Percentiles rank a stretch among this genome's conserved stretches.
These are phyloP conservation scores for Tuber aestivum DNA, from an alignment of 495 filamentous ascomycete species.

Conservation along the genomic window DNA sequence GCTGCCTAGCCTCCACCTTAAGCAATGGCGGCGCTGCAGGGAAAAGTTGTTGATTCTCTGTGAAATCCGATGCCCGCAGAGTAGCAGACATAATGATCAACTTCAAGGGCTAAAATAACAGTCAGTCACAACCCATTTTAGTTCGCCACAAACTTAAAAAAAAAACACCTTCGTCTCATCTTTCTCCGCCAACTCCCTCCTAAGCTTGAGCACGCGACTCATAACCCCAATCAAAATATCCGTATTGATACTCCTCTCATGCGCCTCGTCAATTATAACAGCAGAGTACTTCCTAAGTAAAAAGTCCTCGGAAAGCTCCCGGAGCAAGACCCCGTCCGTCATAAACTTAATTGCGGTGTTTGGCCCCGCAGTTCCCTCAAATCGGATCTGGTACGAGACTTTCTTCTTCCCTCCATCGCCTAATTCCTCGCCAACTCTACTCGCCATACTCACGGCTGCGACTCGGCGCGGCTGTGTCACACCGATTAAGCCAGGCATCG, in stretches of 20 bases:
- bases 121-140: neutral
- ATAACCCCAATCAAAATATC: constrained; percentile 96
- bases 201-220: constrained; percentile 78
- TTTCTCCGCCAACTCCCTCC: constrained; percentile 58
- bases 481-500: constrained; percentile 85
- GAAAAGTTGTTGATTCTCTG: constrained; percentile 75
- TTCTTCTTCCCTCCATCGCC: constrained; percentile 56
- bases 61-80: constrained; percentile 81
- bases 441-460: constrained; percentile 90
- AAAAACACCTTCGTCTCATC: constrained; percentile 46
- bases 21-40: constrained; percentile 72
- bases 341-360: constrained; percentile 97
- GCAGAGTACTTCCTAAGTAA: constrained; percentile 85
- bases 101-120: constrained; percentile 64
- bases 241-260: constrained; percentile 95
- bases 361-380: constrained; percentile 73
- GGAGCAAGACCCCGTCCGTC: constrained; percentile 93
- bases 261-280: constrained; percentile 93
- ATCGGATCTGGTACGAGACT: constrained; percentile 92
- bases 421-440: constrained; percentile 79
- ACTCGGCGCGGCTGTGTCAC: constrained; percentile 92
- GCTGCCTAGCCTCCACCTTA: constrained; percentile 89
- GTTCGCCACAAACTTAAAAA: neutral
- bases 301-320: constrained; percentile 88
- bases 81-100: constrained; percentile 98